Conservation (phyloP, 768 basidiomycete species). For the Steccherinum ochraceum region DNA sequence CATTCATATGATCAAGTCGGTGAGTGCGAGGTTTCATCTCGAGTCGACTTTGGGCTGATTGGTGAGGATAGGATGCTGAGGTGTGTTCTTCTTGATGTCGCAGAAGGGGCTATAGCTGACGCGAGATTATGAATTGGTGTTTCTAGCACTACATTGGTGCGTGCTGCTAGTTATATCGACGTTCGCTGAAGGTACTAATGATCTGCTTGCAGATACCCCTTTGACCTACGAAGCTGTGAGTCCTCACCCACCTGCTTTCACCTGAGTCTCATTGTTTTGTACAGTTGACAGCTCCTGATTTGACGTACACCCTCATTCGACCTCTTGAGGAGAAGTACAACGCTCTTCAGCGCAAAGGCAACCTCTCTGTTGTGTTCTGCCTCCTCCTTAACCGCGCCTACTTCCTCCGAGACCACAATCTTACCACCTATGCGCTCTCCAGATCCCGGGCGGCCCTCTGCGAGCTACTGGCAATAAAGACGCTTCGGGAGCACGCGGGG, state of each 20-base stretch:
- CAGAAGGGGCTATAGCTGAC: background rate
- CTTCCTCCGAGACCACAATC: constrained; percentile 72
- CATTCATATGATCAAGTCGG: constrained; percentile 70
- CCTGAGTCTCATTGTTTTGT: background rate
- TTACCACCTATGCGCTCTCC: constrained; percentile 65
- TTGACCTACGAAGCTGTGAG: constrained; percentile 74
- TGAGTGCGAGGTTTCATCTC: constrained; percentile 26
- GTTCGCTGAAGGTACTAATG: constrained; percentile 1
- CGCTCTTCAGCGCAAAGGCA: constrained; percentile 61
- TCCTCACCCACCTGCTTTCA: constrained; percentile 8
- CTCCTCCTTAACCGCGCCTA: constrained; percentile 83
- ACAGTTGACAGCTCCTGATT: constrained; percentile 77
- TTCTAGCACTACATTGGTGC: constrained; percentile 69
- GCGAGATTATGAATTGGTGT: constrained; percentile 7
- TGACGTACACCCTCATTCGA: constrained; percentile 84
- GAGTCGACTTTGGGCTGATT: constrained; percentile 14
- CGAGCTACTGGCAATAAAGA: constrained; percentile 82
- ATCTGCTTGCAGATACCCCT: constrained; percentile 62
- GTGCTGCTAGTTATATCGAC: constrained; percentile 8
- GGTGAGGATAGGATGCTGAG: constrained; percentile 47
- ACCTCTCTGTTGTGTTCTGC: constrained; percentile 83
- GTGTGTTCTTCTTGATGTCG: constrained; percentile 30
- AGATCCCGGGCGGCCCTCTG: constrained; percentile 75
- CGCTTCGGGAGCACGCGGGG: constrained; percentile 66
- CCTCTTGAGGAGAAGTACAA: constrained; percentile 87